A percentile compares a stretch with the other conserved stretches of the same genome.
Evolutionary conservation across 768 basidiomycete genomes (phyloP).

Genomic region (Leccinum obscurum): DNA sequence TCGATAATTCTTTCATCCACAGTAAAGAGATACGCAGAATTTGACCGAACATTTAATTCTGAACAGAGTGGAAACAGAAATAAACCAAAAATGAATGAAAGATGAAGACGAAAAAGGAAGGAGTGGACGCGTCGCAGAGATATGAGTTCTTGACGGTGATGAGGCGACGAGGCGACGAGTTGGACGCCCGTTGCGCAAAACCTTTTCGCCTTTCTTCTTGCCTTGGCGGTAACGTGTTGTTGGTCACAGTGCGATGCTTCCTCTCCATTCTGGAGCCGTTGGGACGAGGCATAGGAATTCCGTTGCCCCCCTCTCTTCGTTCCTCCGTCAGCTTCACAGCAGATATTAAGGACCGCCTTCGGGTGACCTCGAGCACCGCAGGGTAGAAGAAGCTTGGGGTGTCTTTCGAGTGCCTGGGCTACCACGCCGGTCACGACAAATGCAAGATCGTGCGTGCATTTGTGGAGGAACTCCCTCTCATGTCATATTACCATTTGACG

Average conservation of each 20-base stretch:
- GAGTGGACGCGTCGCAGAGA: conserved; percentile 3
- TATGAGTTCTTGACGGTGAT: conserved; percentile 3
- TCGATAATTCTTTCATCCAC: no score
- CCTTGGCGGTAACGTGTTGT: conserved; percentile 25
- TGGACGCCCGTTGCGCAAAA: conserved; percentile 1
- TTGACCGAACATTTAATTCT: no score
- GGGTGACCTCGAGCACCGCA: conserved; percentile 5
- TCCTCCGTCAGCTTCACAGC: background rate
- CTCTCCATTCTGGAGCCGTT: conserved; percentile 13
- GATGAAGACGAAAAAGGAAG: background rate
- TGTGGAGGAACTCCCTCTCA: background rate
- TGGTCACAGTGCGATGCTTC: conserved; percentile 13
- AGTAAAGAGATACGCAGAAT: no score
- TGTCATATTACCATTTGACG: conserved; percentile 1
- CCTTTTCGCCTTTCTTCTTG: background rate
- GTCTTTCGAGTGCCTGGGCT: background rate
- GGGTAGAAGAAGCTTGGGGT: conserved; percentile 7
- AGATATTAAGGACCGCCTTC: conserved; percentile 2
- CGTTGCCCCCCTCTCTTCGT: background rate
- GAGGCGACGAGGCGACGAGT: background rate
- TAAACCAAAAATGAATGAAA: conserved; percentile 2
- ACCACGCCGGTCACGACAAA: background rate
- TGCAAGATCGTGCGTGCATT: background rate
- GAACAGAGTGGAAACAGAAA: background rate
- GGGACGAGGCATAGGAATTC: conserved; percentile 5